Evolutionary conservation across 2,329 filamentous ascomycete genomes (phyloP).

Genomic region (Botrytis fragariae): DNA sequence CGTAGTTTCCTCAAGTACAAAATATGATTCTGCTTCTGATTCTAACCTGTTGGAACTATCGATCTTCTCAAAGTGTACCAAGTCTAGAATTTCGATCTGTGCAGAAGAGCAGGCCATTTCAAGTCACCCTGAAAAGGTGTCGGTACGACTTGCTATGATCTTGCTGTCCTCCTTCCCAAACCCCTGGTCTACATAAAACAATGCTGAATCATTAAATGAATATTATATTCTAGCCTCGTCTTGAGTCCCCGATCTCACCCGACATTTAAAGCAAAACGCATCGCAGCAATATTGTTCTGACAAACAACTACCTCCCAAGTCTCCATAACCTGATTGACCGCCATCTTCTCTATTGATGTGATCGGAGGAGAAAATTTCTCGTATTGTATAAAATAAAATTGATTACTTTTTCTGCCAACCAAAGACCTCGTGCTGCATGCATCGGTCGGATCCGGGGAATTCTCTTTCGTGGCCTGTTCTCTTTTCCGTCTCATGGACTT

Average conservation of each 20-base stretch:
- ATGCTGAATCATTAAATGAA: neutral
- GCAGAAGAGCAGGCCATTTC: neutral
- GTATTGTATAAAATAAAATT: neutral
- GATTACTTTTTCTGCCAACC: conserved; percentile 11
- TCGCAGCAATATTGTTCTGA: neutral
- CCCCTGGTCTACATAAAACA: neutral
- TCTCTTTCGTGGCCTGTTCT: neutral
- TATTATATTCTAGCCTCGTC: conserved; percentile 13
- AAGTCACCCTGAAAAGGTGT: neutral
- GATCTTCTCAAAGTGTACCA: neutral
- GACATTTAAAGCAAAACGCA: neutral
- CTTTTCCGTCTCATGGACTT: neutral
- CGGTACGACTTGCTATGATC: neutral
- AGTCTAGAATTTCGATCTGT: neutral
- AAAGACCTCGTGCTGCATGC: neutral
- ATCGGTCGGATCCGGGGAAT: conserved; percentile 6
- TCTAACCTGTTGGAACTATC: neutral
- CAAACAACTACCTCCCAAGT: neutral
- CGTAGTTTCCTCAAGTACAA: neutral
- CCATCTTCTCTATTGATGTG: neutral
- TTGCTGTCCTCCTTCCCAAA: neutral
- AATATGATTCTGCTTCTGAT: neutral
- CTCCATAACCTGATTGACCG: neutral
- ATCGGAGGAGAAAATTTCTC: conserved; percentile 6
- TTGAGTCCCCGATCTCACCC: conserved; percentile 15